phyloP scores from a whole-genome alignment of 148 eudicot genomes.

The Pharnaceum exiguum region DNA sequence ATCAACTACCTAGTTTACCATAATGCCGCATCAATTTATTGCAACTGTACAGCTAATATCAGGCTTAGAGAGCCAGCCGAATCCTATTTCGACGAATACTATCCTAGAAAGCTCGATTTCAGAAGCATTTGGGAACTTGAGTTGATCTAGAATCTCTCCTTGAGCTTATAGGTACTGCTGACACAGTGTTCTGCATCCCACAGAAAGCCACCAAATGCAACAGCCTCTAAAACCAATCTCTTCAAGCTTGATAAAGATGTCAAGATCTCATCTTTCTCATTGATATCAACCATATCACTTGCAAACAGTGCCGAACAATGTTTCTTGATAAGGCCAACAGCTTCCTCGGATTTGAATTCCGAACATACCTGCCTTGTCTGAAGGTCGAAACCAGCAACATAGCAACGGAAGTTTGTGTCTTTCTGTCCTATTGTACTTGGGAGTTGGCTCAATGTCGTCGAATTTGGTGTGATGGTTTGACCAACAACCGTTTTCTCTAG shows the following conservation, averaged over 20 bases:
- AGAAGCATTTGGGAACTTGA: not conserved
- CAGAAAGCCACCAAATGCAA: slow-evolving; percentile 84
- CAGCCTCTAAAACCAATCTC: slow-evolving; percentile 77
- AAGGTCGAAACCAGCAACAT: slow-evolving; percentile 49
- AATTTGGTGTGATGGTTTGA: slow-evolving; percentile 17
- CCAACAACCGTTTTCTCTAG: slow-evolving; percentile 27
- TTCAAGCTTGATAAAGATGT: slow-evolving; percentile 71
- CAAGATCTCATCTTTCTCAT: slow-evolving; percentile 37
- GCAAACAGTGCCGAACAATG: slow-evolving; percentile 69
- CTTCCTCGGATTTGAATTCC: slow-evolving; percentile 54
- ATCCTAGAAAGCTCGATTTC: not conserved
- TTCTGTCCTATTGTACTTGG: slow-evolving; percentile 21
- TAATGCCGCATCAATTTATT: not conserved
- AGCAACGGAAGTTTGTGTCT: slow-evolving; percentile 41
- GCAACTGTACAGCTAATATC: slow-evolving; percentile 1
- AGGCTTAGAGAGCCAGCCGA: not conserved
- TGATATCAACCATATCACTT: slow-evolving; percentile 21
- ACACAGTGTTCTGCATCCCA: slow-evolving; percentile 79
- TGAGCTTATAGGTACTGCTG: slow-evolving; percentile 43
- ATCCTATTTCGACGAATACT: not conserved
- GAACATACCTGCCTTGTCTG: slow-evolving; percentile 46
- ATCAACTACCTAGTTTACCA: too few relatives aligned
- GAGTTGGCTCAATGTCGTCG: slow-evolving; percentile 30
- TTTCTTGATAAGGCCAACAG: slow-evolving; percentile 43
- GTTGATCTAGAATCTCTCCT: slow-evolving; percentile 16